Base-by-base conservation (phyloP, 2,329 filamentous ascomycete genomes). In the Fusarium ambrosium region DNA sequence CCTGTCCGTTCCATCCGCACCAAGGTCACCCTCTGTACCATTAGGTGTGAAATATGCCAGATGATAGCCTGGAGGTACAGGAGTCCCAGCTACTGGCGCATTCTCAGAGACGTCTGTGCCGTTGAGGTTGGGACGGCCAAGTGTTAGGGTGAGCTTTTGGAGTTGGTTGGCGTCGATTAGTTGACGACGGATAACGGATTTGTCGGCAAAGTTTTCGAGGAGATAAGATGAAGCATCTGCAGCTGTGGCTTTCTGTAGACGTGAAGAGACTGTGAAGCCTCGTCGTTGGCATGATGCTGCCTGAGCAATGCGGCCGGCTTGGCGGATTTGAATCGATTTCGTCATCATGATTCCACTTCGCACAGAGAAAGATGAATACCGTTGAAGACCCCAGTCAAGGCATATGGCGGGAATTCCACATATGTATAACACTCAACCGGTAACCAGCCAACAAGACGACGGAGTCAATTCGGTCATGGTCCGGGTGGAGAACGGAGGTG, bases 41-140 rank as follows among this genome's bases (percentile, higher is more conserved):
- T 83, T 82, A 0, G 91, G 90, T 0, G 90, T 91, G 77, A 93
- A 92, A 79, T 92, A 93, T 0, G 87, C 87, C 0, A 93, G 84
- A 76, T 93, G 91, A 72, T 92, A 90, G 2, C 89, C 90, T 0
- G 89, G 85, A 0, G 90, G 90, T 1, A 92, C 70, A 0, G 86
- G 85, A 0, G 88, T 89, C 9, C 87, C 87, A 0, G 77, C 59
- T 0, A 81, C 74, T 0, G 87, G 85, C 0, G 85, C 66, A 1
- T 79, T 64, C 36, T 82, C 78, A 8, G 85, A 83, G 5, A 87
- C 75, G 53, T 86, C 81, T 6, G 82, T 75, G 1, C 81, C 83
- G 0, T 82, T 80, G 7, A 91, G 80, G 6, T 79, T 74, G 1
- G 83, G 82, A 2, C 89, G 87, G 24, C 86, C 85, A 6, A 93